Evolutionary conservation across 2,329 filamentous ascomycete species (phyloP), one percentile per base, ranked within the genome.

Genomic region (Taxawa tesnikishii): DNA sequence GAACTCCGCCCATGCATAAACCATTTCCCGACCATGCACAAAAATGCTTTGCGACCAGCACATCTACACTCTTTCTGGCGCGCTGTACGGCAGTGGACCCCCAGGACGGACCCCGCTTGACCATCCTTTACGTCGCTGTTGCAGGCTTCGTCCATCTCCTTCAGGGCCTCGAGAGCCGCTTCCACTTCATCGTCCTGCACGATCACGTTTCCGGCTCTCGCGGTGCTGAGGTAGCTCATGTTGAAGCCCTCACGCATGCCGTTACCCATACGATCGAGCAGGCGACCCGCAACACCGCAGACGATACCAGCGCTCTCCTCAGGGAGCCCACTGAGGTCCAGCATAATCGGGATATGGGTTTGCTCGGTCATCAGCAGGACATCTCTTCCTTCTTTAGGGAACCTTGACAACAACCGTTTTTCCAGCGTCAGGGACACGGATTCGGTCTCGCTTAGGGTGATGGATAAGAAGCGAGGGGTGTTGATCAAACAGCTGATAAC

Each of bases 271-370:
- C 82, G 81, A 30, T 81, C 74, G 1, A 85, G 80, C 16, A 96
- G 65, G 33, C 76, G 71, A 15, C 85, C 83, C 0, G 88, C 87
- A 2, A 98, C 83, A 16, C 90, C 88, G 44, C 87, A 94, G 3
- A 98, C 84, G 36, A 98, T 94, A 14, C 88, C 88, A 0, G 87
- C 93, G 6, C 84, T 85, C 54, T 94, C 84, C 26, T 88, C 68
- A 0, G 88, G 83, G 25, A 96, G 62, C 26, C 74, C 75, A 13
- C 73, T 75, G 15, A 98, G 67, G 46, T 96, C 84, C 3, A 98
- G 68, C 37, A 85, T 88, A 44, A 98, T 90, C 2, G 90, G 85
- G 2, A 92, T 74, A 19, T 53, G 19, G 87, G 66, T 37, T 73
- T 74, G 42, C 75, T 75, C 28, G 73, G 82, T 38, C 78, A 71